Evolutionary conservation across 805 yeast species (phyloP), one percentile per base, ranked within the genome.

Genomic region (Jamesozyma piceae): DNA sequence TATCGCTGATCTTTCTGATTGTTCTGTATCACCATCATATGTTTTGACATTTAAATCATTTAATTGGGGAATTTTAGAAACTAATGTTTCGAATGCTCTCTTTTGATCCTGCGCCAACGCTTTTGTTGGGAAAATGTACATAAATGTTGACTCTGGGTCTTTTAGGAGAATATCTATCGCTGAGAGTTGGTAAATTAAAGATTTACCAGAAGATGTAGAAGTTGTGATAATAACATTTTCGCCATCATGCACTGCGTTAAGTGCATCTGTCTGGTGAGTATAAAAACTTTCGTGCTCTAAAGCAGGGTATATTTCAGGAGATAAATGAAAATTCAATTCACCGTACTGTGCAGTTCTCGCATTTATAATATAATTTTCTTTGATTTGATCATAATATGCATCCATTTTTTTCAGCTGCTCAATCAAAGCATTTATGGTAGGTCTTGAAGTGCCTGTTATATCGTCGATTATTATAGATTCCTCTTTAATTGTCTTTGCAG

Each of bases 21-120:
- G 57, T 2, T 81, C 83, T 0, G 97, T 90, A 60, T 92, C 99
- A 9, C 98, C 99, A 63, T 92, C 99, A 56, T 77, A 89, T 0
- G 97, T 85, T 38, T 82, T 90, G 2, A 80, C 83, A 1, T 73
- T 60, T 1, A 80, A 65, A 15, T 67, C 66, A 3, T 60, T 54
- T 2, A 69, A 50, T 11, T 63, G 62, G 0, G 78, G 76, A 39
- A 84, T 71, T 30, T 64, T 64, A 5, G 69, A 62, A 35, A 82
- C 63, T 10, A 83, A 63, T 19, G 74, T 78, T 38, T 72, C 71
- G 43, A 92, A 65, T n/a, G 94, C 78, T 48, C 95, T 68, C 53
- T 81, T 81, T 62, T 92, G 99, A 67, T 92, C 98, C 57, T 92
- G 98, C 0, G 99, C 97, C 40, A 92, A 68, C 0, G 99, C 98